Conservation (phyloP, 176 grass and related monocot genomes). For the Hordeum marinum region DNA sequence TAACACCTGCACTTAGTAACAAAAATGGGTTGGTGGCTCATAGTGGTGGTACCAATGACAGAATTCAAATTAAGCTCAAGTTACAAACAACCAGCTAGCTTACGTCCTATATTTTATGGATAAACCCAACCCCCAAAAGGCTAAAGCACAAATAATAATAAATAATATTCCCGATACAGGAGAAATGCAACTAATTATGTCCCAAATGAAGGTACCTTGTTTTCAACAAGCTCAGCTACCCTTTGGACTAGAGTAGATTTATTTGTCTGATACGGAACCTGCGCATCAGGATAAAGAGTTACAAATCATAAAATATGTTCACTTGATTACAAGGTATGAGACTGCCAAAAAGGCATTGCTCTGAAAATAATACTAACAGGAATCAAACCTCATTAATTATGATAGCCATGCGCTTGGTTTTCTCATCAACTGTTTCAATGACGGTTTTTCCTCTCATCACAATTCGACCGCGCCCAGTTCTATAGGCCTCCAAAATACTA, state of each 20-base stretch:
- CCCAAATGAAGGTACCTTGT: slow-evolving; percentile 61
- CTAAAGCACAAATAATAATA: not conserved
- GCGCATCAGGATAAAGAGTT: slow-evolving; percentile 30
- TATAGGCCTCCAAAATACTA: slow-evolving; percentile 94
- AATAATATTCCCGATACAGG: not conserved
- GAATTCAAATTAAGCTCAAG: slow-evolving; percentile 6
- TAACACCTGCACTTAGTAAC: slow-evolving; percentile 47
- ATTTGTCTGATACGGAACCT: slow-evolving; percentile 96
- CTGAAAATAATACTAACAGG: slow-evolving; percentile 12
- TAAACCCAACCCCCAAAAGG: not conserved
- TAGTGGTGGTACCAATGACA: not conserved
- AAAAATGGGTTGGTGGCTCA: not conserved
- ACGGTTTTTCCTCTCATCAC: slow-evolving; percentile 91
- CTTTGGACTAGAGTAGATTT: slow-evolving; percentile 84
- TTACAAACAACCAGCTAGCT: not conserved
- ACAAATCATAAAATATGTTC: slow-evolving; percentile 15
- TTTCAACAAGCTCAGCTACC: slow-evolving; percentile 95
- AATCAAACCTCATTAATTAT: slow-evolving; percentile 88
- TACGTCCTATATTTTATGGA: not conserved
- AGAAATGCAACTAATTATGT: not conserved
- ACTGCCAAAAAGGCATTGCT: not conserved
- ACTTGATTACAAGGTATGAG: not conserved
- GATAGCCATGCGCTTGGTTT: slow-evolving; percentile 71
- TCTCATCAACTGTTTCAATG: slow-evolving; percentile 69
- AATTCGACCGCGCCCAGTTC: slow-evolving; percentile 70